phyloP scores from a whole-genome alignment of 1,139 yeast genomes.

The Blastobotrys arbuscula region DNA sequence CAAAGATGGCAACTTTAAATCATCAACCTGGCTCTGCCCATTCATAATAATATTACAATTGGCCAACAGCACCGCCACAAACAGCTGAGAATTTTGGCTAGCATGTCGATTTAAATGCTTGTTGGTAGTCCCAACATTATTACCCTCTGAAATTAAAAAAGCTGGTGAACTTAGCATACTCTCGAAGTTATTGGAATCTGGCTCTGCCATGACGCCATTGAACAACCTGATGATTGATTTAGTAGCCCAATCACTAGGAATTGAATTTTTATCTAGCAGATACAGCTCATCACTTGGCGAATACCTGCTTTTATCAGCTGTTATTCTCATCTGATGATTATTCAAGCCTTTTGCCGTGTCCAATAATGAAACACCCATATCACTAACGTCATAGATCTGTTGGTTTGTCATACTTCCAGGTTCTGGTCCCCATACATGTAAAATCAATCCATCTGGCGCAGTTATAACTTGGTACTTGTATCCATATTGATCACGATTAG shows the following conservation, averaged over 20 bases:
- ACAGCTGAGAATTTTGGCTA: background rate
- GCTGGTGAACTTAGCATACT: background rate
- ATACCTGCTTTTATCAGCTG: background rate
- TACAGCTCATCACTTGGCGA: background rate
- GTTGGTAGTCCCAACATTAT: background rate
- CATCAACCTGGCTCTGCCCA: background rate
- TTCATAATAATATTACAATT: slow-evolving; percentile 1
- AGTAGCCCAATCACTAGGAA: background rate
- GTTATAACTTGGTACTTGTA: background rate
- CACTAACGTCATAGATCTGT: background rate
- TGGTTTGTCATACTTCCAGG: background rate
- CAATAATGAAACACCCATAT: background rate
- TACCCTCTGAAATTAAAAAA: background rate
- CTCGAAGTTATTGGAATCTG: background rate
- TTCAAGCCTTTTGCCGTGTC: background rate
- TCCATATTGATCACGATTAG: background rate
- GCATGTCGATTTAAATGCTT: background rate
- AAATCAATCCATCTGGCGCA: background rate
- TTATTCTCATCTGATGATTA: background rate
- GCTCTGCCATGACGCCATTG: background rate
- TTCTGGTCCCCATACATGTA: slow-evolving; percentile 1
- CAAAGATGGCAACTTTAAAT: background rate
- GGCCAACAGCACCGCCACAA: background rate
- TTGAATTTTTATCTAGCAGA: background rate
- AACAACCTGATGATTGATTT: background rate